These are phyloP conservation scores for Cryptosporidium viatorum DNA, from an alignment of 169 alveolate genomes.

Conservation along the genomic window DNA sequence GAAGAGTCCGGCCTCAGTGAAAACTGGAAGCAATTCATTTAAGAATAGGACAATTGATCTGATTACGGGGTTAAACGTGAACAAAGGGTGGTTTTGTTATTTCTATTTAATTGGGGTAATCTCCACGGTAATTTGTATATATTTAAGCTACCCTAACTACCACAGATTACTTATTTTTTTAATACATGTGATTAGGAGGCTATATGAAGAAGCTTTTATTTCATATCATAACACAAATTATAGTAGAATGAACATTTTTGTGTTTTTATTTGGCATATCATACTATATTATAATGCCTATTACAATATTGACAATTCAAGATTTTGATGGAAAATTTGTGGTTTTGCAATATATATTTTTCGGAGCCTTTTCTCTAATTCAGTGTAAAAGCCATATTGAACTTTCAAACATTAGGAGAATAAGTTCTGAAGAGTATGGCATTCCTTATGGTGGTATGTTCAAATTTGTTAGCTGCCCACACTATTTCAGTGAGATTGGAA, in stretches of 20 bases:
- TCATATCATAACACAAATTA: constrained; percentile 35
- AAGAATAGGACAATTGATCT: not conserved
- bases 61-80: not conserved
- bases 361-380: constrained; percentile 21
- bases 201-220: constrained; percentile 18
- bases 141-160: not conserved
- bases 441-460: constrained; percentile 54
- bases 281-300: constrained; percentile 56
- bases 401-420: constrained; percentile 29
- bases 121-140: not conserved
- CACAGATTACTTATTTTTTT: constrained; percentile 14
- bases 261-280: constrained; percentile 44
- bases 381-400: constrained; percentile 9
- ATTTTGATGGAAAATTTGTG: not conserved
- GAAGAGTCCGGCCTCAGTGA: not conserved
- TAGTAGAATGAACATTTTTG: constrained; percentile 38
- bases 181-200: constrained; percentile 47
- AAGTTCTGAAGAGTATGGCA: constrained; percentile 12
- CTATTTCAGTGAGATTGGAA: constrained; percentile 59
- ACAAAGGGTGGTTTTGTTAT: constrained; percentile 18
- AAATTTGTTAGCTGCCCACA: constrained; percentile 51
- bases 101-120: constrained; percentile 53
- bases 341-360: constrained; percentile 11
- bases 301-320: not conserved
- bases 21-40: not conserved